Base-by-base conservation (phyloP, 768 basidiomycete species). In the Brasilioporus rufonigricans region DNA sequence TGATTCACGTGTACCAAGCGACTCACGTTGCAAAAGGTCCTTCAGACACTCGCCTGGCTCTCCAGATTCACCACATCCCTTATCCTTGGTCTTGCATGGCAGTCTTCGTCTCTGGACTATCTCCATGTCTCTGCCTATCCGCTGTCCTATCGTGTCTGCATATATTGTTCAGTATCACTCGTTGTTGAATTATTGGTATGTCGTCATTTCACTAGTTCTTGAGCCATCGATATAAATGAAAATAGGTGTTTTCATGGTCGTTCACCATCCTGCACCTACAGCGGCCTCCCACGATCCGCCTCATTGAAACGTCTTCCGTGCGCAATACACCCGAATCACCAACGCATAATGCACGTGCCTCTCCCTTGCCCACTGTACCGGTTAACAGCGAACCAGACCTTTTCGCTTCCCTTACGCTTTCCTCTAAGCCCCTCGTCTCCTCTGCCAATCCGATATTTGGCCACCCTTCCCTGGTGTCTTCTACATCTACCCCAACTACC, bases 231-330 rank as follows among this genome's bases (percentile, higher is more conserved):
- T 31, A 32, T 29, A 50, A 55, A 51, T 51, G 12, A 44, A 47
- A 43, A 47, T 26, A 91, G 89, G 73, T 80, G 41, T 71, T 80
- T 50, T 60, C 74, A 12, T 65, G 73, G 31, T 89, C 86, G 4
- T 79, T 75, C 53, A 72, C 77, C 46, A 74, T 81, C 16, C 74
- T 92, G 32, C 82, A 79, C 35, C 66, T 91, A 7, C 85, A 86
- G 54, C 83, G 80, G 18, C 87, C 90, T 1, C 88, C 89, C 11
- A 64, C 81, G 2, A 83, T 92, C 48, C 85, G 86, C 41, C 80
- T 92, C 24, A 77, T 90, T 43, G 80, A 87, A 62, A 79, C 82
- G 9, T 76, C 71, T 12, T 70, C 70, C 19, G 60, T 65, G 47
- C 76, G 78, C 36, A 67, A 71, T 16, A 83, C 81, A 9, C 79